These are phyloP conservation scores for Globisporangium paroecandrum DNA, from an alignment of 352 stramenopile species.

Conservation along the genomic window DNA sequence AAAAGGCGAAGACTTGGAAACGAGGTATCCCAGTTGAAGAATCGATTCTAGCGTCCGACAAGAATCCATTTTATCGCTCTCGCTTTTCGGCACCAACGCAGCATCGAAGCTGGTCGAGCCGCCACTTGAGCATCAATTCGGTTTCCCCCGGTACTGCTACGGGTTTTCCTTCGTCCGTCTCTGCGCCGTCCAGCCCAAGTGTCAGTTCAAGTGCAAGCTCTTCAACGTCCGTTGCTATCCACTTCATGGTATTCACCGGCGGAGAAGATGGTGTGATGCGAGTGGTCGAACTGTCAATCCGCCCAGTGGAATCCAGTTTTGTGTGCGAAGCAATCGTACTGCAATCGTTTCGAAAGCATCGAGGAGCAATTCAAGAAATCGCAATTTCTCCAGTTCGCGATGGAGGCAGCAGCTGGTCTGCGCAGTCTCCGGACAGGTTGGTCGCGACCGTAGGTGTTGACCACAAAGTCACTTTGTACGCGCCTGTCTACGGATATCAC, in stretches of 20 bases:
- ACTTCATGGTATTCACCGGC: constrained; percentile 70
- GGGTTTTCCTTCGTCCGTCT: constrained; percentile 8
- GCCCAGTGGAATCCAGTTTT: constrained; percentile 27
- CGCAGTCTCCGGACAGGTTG: constrained; percentile 45
- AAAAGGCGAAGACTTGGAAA: constrained; percentile 19
- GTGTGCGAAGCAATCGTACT: constrained; percentile 37
- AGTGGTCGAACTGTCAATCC: constrained; percentile 52
- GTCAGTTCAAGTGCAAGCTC: not conserved
- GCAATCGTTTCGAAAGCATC: constrained; percentile 61
- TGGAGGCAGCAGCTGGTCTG: constrained; percentile 18
- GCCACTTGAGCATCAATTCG: constrained; percentile 27
- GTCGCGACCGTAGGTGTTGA: constrained; percentile 64
- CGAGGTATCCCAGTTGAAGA: constrained; percentile 27
- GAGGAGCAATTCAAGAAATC: constrained; percentile 60
- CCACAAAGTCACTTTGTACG: constrained; percentile 56
- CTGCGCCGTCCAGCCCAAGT: constrained; percentile 28
- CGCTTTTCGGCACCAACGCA: constrained; percentile 33
- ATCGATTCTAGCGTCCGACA: constrained; percentile 42
- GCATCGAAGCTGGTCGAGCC: constrained; percentile 32
- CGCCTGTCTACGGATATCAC: constrained; percentile 49
- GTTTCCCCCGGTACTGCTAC: not conserved
- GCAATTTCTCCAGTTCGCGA: constrained; percentile 39
- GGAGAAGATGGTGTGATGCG: constrained; percentile 54
- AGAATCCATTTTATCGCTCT: constrained; percentile 63
- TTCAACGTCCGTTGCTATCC: constrained; percentile 21